Base-by-base conservation (phyloP, 2,329 filamentous ascomycete genomes). In the Ophiobolus disseminans region DNA sequence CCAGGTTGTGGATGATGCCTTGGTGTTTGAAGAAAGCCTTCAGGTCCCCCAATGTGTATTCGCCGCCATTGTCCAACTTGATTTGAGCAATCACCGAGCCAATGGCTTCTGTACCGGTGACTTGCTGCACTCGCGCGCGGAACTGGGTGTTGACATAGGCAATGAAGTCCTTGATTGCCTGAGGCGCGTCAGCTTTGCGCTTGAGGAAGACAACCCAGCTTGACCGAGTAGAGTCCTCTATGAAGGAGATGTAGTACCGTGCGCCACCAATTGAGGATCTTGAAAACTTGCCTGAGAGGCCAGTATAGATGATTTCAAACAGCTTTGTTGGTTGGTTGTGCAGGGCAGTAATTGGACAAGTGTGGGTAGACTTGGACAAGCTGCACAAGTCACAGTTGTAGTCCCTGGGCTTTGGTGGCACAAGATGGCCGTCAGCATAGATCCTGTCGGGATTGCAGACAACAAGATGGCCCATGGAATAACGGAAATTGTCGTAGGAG, bases 201-300 rank as follows among this genome's bases (percentile, higher is more conserved):
- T 53, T 40, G 2, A 53, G 45, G 35, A 53, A 48, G 9, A 17
- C 10, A 7, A 53, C 37, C 49, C 30, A 53, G 17, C 14, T 14
- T 7, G n/a, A 35, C 3, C 23, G 31, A 5, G 45, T 48, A 8
- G 26, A 16, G 4, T 48, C 23, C 16, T 41, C 22, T 25, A 53
- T 42, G 31, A 53, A 53, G 9, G 31, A 45, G 7, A 53, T 53
- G 36, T 45, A 53, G 45, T 53, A 53, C 9, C 19, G 21, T 2
- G 22, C 28, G 4, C 50, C 41, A 8, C 45, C 26, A 17, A 50
- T 16, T 3, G n/a, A 35, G 2, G 21, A 22, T 3, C n/a, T 3
- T 5, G 19, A 39, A 21, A 51, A 46, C 25, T 51, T 51, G 4
- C 48, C 34, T 13, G 21, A 47, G n/a, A 46, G 34, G 20, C 47